Evolutionary conservation across 345 rosid species (phyloP).

Genomic region (Linum usitatissimum): DNA sequence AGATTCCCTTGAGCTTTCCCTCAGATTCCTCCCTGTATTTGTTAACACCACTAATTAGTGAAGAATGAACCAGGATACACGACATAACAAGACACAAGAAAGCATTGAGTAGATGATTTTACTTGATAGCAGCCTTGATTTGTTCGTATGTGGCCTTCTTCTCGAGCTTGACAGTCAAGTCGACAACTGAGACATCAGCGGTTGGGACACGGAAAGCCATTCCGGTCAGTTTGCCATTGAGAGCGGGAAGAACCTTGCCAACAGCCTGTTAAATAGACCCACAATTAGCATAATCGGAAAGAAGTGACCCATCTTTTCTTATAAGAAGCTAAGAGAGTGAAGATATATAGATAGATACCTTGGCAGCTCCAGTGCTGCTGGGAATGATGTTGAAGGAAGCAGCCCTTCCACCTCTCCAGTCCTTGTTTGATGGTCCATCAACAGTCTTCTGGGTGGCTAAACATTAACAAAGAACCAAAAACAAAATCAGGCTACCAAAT

Average conservation of each 20-base stretch:
- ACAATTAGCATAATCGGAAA: neutral
- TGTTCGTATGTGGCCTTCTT: constrained; percentile 16
- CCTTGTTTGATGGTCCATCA: constrained; percentile 26
- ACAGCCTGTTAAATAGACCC: constrained; percentile 13
- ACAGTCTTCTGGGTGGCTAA: constrained; percentile 28
- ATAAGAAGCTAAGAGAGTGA: neutral
- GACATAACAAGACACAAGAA: neutral
- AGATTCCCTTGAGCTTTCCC: constrained; percentile 22
- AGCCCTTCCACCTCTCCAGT: constrained; percentile 29
- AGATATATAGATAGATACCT: constrained; percentile 13
- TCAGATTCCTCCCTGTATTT: constrained; percentile 19
- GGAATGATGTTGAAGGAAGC: constrained; percentile 27
- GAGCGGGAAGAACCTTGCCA: constrained; percentile 22
- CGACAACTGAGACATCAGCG: constrained; percentile 24
- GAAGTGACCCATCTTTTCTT: neutral
- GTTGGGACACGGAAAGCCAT: constrained; percentile 28
- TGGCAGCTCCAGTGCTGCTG: constrained; percentile 29
- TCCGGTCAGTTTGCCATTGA: constrained; percentile 24
- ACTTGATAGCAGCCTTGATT: constrained; percentile 25
- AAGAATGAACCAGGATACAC: neutral
- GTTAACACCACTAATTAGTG: neutral
- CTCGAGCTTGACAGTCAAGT: constrained; percentile 20
- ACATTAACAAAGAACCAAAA: neutral
- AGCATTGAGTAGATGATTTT: neutral
- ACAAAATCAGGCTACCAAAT: neutral